Conservation (phyloP, 2,329 filamentous ascomycete species). For the Colletotrichum filicis region DNA sequence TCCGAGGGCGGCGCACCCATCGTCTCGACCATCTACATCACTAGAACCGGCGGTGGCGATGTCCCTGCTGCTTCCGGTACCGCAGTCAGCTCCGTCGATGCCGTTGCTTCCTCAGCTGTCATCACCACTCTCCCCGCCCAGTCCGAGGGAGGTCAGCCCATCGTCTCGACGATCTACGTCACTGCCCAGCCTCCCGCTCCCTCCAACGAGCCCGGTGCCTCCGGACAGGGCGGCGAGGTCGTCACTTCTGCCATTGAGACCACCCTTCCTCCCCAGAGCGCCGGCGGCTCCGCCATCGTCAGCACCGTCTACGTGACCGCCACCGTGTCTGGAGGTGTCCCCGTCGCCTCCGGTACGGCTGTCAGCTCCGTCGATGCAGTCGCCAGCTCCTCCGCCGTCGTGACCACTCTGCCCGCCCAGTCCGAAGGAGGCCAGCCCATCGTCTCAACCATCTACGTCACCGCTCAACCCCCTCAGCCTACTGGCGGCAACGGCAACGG, state of each 20-base stretch:
- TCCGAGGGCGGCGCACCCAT: not conserved
- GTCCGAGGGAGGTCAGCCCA: not conserved
- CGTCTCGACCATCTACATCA: slow-evolving; percentile 6
- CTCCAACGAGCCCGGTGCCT: not conserved
- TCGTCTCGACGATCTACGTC: slow-evolving; percentile 5
- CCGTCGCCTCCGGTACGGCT: not conserved
- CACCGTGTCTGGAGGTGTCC: not conserved
- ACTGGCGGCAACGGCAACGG: too few relatives aligned
- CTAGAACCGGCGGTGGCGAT: not conserved
- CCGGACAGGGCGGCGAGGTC: not conserved
- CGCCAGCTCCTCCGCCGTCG: slow-evolving; percentile 15
- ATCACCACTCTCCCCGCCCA: slow-evolving; percentile 19
- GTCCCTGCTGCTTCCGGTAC: not conserved
- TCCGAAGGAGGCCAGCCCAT: not conserved
- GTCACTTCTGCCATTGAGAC: slow-evolving; percentile 19
- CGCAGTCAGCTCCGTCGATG: slow-evolving; percentile 19
- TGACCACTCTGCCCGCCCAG: slow-evolving; percentile 17
- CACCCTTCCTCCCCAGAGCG: slow-evolving; percentile 23
- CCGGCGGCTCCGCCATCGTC: slow-evolving; percentile 1
- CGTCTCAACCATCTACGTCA: slow-evolving; percentile 11
- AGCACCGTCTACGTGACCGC: slow-evolving; percentile 18
- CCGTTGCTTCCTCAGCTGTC: slow-evolving; percentile 14
- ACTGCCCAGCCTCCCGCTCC: not conserved
- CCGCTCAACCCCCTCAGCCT: not conserved
- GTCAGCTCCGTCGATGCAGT: slow-evolving; percentile 22